Evolutionary conservation across 257 asterid genomes (phyloP), one percentile per base, ranked within the genome.

Genomic region (Solanum pennellii): DNA sequence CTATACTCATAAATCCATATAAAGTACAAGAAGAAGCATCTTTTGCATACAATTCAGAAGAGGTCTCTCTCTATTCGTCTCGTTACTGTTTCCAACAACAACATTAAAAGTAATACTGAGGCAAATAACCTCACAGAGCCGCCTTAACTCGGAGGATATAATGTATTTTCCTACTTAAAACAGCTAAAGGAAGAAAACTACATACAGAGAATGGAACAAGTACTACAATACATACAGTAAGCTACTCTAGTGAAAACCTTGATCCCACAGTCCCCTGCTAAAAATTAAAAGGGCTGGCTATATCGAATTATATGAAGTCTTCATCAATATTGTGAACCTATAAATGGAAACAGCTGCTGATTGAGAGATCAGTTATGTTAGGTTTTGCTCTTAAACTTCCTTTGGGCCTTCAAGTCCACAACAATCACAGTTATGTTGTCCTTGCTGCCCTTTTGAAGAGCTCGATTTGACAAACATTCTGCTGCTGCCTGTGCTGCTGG

Each of bases 401-500:
- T 89, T 86, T 93, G 98, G 84, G 97, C 89, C 89, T 94, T 95
- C 92, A 96, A 90, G 92, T 96, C 99, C 66, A 96, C 93, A 45
- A 96, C 99, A 20, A 95, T 89, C 35, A 96, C 93, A 1, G 94
- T 87, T 74, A 95, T 94, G 91, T 96, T 96, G 89, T 96, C 99
- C 89, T 95, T 95, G 92, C 98, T 96, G 69, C 99, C 99, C 94
- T 94, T 96, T 62, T 95, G 98, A 59, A 87, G 89, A 3, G 98
- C 99, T 3, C 95, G 96, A 88, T 93, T 96, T 7, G 97, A 93
- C 3, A 96, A 93, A 89, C 91, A 94, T 92, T 95, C 98, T 0
- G 99, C 98, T 2, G 99, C 99, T 20, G 98, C 96, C 90, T 96
- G 98, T 75, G 98, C 93, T 21, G 99, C 99, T 4, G 98, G 99